Evolutionary conservation across 1,284 basidiomycete species (phyloP), one percentile per base, ranked within the genome.

Genomic region (Malassezia globosa): DNA sequence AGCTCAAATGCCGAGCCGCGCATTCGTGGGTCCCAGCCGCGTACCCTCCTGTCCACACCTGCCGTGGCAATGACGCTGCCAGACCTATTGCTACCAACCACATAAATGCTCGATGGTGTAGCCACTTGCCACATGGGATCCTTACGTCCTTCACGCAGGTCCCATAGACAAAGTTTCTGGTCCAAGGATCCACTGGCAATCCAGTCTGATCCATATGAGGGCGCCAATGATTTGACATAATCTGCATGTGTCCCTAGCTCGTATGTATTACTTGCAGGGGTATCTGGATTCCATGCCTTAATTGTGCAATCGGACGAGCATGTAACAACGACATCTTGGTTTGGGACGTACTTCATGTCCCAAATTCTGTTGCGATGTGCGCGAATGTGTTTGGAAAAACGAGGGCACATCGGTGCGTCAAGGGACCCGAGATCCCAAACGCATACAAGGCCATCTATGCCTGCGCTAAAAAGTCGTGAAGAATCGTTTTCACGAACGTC

Each of bases 241-340:
- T 99, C 92, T 8, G 76, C 75, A 66, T 97, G 94, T 1, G 80
- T 79, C n/a, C 92, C 92, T 35, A 97, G 76, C 3, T 81, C 78
- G 0, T 78, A 76, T 0, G 79, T 76, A 1, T 75, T 72, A 5
- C 84, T 81, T 54, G 81, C 81, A 37, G 54, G 64, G 2, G 29
- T 31, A 45, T 62, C 72, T 0, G 92, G 90, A 46, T 79, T 83
- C 92, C 94, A 97, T 0, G 87, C 82, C 66, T 90, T 87, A 59
- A 99, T 78, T 13, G 88, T 88, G 7, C 89, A 87, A 71, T 97
- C 92, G 2, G 90, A 94, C 0, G 92, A 96, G 1, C 86, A 92
- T 37, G 92, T 89, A 37, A 95, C 79, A 42, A 95, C 85, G 2
- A 87, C 95, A 71, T 92, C 88, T 61, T 95, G 89, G 56, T 82